Evolutionary conservation across 345 rosid genomes (phyloP).

Genomic region (Arabis hirsuta): DNA sequence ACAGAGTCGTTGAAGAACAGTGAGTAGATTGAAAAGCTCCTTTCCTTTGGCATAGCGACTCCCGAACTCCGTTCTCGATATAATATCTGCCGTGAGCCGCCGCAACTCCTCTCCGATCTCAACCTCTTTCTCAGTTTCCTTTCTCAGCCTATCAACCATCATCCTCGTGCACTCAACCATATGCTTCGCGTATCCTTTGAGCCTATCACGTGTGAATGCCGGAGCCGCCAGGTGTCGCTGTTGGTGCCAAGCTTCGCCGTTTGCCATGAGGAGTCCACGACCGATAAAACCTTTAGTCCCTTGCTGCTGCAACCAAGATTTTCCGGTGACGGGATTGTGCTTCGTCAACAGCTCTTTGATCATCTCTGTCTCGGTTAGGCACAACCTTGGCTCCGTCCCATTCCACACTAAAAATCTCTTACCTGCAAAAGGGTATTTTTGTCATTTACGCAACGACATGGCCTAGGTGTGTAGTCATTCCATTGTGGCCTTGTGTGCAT

Average conservation of each 20-base stretch:
- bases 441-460: not conserved
- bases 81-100: conserved; percentile 79
- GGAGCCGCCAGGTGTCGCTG: conserved; percentile 62
- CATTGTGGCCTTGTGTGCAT: not conserved
- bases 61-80: conserved; percentile 86
- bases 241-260: conserved; percentile 68
- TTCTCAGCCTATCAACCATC: conserved; percentile 60
- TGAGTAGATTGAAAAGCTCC: conserved; percentile 69
- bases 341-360: conserved; percentile 75
- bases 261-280: conserved; percentile 76
- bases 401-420: conserved; percentile 86
- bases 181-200: conserved; percentile 74
- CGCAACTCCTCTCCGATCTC: conserved; percentile 86
- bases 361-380: conserved; percentile 74
- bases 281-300: conserved; percentile 91
- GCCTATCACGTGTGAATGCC: conserved; percentile 66
- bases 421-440: conserved; percentile 51
- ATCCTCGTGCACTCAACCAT: conserved; percentile 85
- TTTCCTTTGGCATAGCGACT: conserved; percentile 80
- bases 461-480: not conserved
- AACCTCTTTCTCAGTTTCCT: conserved; percentile 57
- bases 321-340: conserved; percentile 73
- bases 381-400: conserved; percentile 89
- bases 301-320: conserved; percentile 92
- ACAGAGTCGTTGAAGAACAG: conserved; percentile 64